These are phyloP conservation scores for Oryza meyeriana DNA, from an alignment of 176 grass and related monocot genomes.

Conservation along the genomic window DNA sequence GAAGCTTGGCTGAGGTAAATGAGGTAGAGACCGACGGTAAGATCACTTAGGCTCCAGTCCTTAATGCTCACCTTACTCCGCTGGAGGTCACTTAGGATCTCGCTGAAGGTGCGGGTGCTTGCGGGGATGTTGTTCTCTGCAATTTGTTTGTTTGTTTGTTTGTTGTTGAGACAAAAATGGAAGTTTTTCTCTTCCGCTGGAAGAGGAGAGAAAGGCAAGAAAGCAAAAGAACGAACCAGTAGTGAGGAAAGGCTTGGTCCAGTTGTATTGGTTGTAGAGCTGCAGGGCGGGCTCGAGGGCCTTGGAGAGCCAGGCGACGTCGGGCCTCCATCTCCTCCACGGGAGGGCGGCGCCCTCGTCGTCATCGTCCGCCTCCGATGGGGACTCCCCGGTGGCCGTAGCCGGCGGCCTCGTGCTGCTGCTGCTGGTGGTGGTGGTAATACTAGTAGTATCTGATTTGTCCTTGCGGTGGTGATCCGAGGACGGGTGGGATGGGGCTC, in stretches of 20 bases:
- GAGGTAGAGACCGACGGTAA: constrained; percentile 85
- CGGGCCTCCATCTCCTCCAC: constrained; percentile 75
- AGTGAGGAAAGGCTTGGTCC: constrained; percentile 53
- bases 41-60: constrained; percentile 91
- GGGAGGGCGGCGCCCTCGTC: constrained; percentile 38
- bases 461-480: too few species aligned
- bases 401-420: background rate
- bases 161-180: too few species aligned
- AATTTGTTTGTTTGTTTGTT: too few species aligned
- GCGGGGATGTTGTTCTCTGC: constrained; percentile 39
- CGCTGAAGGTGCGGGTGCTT: constrained; percentile 59
- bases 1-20: constrained; percentile 95
- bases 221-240: constrained; percentile 10
- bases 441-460: too few species aligned
- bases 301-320: constrained; percentile 85
- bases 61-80: constrained; percentile 83
- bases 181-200: too few species aligned
- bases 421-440: constrained; percentile 6
- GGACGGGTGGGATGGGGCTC: background rate
- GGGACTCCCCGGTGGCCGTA: background rate
- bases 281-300: constrained; percentile 82
- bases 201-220: background rate
- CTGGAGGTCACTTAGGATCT: constrained; percentile 82
- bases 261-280: constrained; percentile 79
- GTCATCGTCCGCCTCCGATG: constrained; percentile 16